phyloP scores from a whole-genome alignment of 768 basidiomycete species.

The Suillus subluteus region DNA sequence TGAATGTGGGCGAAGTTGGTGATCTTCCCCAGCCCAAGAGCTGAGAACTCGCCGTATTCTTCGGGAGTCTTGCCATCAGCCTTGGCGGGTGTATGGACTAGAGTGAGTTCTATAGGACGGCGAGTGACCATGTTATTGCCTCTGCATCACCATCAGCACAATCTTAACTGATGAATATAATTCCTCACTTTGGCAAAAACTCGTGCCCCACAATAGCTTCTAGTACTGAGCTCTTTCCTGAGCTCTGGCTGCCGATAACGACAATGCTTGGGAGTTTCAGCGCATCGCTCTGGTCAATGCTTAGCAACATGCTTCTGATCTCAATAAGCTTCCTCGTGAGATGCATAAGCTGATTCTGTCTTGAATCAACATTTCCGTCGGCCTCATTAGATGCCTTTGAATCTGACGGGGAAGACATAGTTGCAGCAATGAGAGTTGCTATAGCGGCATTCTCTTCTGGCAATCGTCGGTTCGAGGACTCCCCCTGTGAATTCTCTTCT shows the following conservation, averaged over 20 bases:
- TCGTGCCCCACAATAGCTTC: constrained; percentile 98
- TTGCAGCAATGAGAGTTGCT: constrained; percentile 77
- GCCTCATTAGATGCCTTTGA: constrained; percentile 40
- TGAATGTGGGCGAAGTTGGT: constrained; percentile 92
- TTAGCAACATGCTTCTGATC: constrained; percentile 91
- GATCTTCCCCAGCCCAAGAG: constrained; percentile 86
- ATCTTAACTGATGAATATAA: neutral
- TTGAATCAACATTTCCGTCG: constrained; percentile 45
- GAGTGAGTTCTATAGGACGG: constrained; percentile 93
- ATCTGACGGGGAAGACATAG: constrained; percentile 77
- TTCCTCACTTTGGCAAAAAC: constrained; percentile 94
- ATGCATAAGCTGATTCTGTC: constrained; percentile 88
- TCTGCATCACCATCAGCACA: constrained; percentile 44
- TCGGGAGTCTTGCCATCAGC: constrained; percentile 54
- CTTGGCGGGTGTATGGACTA: constrained; percentile 81
- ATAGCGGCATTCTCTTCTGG: constrained; percentile 62
- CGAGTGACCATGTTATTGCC: constrained; percentile 99
- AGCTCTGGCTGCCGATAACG: constrained; percentile 97
- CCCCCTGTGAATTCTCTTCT: constrained; percentile 36
- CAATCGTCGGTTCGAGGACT: constrained; percentile 43
- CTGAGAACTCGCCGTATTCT: constrained; percentile 96
- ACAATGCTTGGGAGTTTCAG: constrained; percentile 97
- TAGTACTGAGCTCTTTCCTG: constrained; percentile 96
- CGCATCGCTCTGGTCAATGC: constrained; percentile 94
- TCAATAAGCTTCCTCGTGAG: constrained; percentile 95